Conservation (phyloP, 2,329 filamentous ascomycete species). For the Aureobasidium leucospermi region DNA sequence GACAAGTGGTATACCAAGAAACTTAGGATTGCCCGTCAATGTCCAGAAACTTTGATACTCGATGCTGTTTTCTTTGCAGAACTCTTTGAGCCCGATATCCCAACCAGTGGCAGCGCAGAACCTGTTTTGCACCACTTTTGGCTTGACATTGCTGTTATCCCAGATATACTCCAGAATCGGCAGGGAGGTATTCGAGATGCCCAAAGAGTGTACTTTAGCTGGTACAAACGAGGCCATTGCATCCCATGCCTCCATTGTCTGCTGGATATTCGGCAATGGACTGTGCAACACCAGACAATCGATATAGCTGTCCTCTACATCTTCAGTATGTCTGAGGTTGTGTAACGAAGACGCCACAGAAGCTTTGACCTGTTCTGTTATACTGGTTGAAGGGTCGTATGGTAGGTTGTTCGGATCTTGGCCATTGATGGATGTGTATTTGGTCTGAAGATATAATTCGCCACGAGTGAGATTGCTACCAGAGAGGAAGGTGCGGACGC, state of each 20-base stretch:
- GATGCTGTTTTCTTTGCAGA: conserved; percentile 46
- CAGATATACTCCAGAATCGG: conserved; percentile 49
- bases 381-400: conserved; percentile 51
- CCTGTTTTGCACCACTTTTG: conserved; percentile 66
- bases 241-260: conserved; percentile 59
- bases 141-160: conserved; percentile 41
- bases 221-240: conserved; percentile 62
- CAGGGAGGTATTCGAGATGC: conserved; percentile 64
- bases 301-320: conserved; percentile 42
- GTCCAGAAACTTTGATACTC: conserved; percentile 57
- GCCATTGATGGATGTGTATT: conserved; percentile 60
- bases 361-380: conserved; percentile 58
- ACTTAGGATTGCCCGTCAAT: conserved; percentile 49
- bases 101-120: conserved; percentile 56
- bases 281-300: conserved; percentile 55
- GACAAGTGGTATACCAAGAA: conserved; percentile 44
- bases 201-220: conserved; percentile 55
- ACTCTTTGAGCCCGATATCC: conserved; percentile 53
- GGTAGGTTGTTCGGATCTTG: conserved; percentile 56
- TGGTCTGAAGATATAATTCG: conserved; percentile 75
- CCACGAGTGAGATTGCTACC: conserved; percentile 52
- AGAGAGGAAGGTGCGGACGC: conserved; percentile 53
- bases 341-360: conserved; percentile 61
- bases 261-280: conserved; percentile 42
- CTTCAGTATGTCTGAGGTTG: conserved; percentile 47